These are phyloP conservation scores for Incumbomyces delicatus DNA, from an alignment of 2,329 filamentous ascomycete genomes.

Conservation along the genomic window DNA sequence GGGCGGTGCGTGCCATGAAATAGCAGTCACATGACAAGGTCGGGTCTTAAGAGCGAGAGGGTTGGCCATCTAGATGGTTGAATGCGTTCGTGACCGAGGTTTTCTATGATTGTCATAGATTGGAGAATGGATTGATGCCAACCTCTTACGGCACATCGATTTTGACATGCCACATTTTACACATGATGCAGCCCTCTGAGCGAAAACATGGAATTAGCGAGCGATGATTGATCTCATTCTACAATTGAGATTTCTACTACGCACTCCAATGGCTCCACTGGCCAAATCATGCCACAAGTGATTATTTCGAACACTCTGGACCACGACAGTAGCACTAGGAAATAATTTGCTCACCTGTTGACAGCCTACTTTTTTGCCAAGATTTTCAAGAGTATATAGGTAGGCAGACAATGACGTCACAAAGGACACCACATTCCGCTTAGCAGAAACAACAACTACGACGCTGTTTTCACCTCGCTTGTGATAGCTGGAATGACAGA, in stretches of 20 bases:
- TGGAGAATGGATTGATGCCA: slow-evolving; percentile 2
- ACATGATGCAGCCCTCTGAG: slow-evolving; percentile 11
- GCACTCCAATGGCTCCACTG: not conserved
- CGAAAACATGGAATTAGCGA: not conserved
- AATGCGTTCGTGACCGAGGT: not conserved
- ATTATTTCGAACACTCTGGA: not conserved
- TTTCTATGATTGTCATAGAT: slow-evolving; percentile 6
- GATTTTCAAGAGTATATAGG: no score
- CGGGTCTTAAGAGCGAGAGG: slow-evolving; percentile 1
- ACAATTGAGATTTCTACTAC: not conserved
- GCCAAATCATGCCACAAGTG: not conserved
- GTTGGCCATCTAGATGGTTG: not conserved
- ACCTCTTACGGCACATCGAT: not conserved
- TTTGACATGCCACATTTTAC: slow-evolving; percentile 13
- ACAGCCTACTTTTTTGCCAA: no score
- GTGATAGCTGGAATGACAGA: no score
- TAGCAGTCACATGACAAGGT: slow-evolving; percentile 8
- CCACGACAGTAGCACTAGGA: no score
- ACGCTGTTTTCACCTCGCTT: no score
- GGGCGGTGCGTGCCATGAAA: not conserved
- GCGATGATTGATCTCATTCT: slow-evolving; percentile 1
- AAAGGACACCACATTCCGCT: no score
- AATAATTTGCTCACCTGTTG: no score
- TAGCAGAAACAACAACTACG: no score
- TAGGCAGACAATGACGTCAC: no score